Base-by-base conservation (phyloP, 768 basidiomycete species). In the Tubosaeta brunneosetosa region DNA sequence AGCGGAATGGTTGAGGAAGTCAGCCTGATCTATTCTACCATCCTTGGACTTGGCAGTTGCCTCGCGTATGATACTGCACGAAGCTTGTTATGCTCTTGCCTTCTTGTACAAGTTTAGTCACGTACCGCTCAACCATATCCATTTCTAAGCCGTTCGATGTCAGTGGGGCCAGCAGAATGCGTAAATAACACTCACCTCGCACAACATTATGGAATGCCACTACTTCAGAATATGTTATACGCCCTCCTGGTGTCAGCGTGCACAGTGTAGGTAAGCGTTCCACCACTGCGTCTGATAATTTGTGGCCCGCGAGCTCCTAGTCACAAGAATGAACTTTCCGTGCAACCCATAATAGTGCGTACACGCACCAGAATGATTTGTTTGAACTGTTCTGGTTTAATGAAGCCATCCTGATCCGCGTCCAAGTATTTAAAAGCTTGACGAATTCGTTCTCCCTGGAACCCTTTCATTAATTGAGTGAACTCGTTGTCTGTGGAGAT, bases 381-480 rank as follows among this genome's bases (percentile, higher is more conserved):
- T 68, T 97, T 93, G 73, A 98, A 98, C 65, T 97, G 85, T 48
- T 92, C 90, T 16, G 94, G 90, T 58, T 75, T 77, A 71, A 99
- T 97, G 73, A 95, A 92, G 42, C 97, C 97, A 65, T 95, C 91
- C 65, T 88, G 83, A 65, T 95, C 88, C 45, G 77, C 73, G 71
- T 98, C 95, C 66, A 98, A 79, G 71, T 85, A 83, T 73, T 84
- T 88, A 77, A 98, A 99, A 25, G 94, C 88, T 73, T 99, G 97
- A 55, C 97, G 88, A 50, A 99, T 77, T 31, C 97, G 86, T 72
- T 99, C 97, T 64, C 94, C 97, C 74, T 97, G 97, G 51, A 97
- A 80, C 40, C 94, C 95, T 72, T 97, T 98, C 92, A 99, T 97
- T 54, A 98, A 74, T 73, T 97, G 94, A 29, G 94, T 97, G 73